Evolutionary conservation across 192 early-diverging fungal genomes (phyloP).

Genomic region (Ambispora gerdemannii): DNA sequence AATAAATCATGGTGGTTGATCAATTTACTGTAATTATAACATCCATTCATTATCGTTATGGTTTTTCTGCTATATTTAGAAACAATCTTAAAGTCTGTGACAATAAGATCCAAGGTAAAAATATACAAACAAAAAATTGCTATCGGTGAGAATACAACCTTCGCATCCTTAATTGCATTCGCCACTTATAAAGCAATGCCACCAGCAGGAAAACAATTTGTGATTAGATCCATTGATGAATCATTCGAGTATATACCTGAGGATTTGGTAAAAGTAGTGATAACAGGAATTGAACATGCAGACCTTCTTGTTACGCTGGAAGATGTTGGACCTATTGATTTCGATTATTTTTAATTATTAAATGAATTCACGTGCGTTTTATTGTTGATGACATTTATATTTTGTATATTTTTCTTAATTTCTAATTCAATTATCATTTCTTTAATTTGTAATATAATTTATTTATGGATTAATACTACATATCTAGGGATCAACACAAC

Average conservation of each 20-base stretch:
- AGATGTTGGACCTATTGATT: not conserved
- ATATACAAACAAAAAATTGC: slow-evolving; percentile 24
- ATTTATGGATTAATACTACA: too few species aligned
- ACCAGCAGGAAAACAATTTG: slow-evolving; percentile 20
- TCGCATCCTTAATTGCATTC: not conserved
- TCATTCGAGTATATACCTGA: not conserved
- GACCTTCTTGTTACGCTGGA: not conserved
- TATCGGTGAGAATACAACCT: not conserved
- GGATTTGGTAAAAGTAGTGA: not conserved
- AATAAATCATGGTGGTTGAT: not conserved
- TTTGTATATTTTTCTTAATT: too few species aligned
- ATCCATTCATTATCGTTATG: not conserved
- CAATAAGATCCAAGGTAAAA: not conserved
- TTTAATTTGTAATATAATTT: too few species aligned
- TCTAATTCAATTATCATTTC: too few species aligned
- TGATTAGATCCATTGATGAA: slow-evolving; percentile 3
- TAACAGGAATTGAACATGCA: not conserved
- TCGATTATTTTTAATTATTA: slow-evolving; percentile 13
- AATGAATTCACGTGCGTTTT: too few species aligned
- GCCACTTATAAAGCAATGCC: slow-evolving; percentile 1
- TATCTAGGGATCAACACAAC: too few species aligned
- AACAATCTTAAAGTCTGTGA: not conserved
- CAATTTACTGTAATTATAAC: not conserved
- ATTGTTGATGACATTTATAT: too few species aligned
- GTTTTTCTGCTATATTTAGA: not conserved